A percentile compares a stretch with the other conserved stretches of the same genome.
These are phyloP conservation scores for Asterochloris sp. DNA, from an alignment of 139 green algal species.

Conservation along the genomic window DNA sequence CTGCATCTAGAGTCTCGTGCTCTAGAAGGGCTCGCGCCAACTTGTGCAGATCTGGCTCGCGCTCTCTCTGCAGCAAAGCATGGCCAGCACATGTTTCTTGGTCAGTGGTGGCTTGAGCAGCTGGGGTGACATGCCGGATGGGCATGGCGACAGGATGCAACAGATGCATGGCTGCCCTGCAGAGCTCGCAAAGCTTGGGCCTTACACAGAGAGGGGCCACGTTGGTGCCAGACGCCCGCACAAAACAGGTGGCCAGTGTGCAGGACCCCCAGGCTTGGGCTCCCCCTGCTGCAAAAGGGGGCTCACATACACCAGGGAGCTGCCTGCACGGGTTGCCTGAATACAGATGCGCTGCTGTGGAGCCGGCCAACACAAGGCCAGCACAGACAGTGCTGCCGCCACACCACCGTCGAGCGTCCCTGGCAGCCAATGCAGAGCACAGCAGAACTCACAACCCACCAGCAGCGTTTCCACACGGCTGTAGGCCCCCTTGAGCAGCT, in stretches of 20 bases:
- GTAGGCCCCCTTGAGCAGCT: conserved; percentile 69
- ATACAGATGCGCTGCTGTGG: background rate
- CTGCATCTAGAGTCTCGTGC: conserved; percentile 76
- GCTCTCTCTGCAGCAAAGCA: conserved; percentile 58
- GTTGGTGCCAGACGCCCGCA: too few species aligned
- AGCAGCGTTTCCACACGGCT: conserved; percentile 37
- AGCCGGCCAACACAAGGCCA: background rate
- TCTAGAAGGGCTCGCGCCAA: conserved; percentile 79
- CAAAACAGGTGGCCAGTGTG: too few species aligned
- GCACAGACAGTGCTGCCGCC: background rate
- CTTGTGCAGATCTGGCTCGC: conserved; percentile 76
- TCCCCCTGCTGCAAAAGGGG: too few species aligned
- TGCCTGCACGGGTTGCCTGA: background rate
- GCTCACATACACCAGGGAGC: too few species aligned
- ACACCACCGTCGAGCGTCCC: background rate
- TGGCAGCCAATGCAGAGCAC: background rate
- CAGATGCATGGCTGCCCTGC: background rate
- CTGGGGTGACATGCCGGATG: background rate
- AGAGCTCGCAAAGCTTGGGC: background rate
- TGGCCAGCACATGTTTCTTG: background rate
- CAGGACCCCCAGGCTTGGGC: too few species aligned
- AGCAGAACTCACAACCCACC: background rate
- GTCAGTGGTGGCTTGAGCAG: background rate
- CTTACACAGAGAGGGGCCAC: background rate
- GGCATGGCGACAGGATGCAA: background rate